Evolutionary conservation across 2,329 filamentous ascomycete genomes (phyloP).

Genomic region (Ophiostoma quercus): DNA sequence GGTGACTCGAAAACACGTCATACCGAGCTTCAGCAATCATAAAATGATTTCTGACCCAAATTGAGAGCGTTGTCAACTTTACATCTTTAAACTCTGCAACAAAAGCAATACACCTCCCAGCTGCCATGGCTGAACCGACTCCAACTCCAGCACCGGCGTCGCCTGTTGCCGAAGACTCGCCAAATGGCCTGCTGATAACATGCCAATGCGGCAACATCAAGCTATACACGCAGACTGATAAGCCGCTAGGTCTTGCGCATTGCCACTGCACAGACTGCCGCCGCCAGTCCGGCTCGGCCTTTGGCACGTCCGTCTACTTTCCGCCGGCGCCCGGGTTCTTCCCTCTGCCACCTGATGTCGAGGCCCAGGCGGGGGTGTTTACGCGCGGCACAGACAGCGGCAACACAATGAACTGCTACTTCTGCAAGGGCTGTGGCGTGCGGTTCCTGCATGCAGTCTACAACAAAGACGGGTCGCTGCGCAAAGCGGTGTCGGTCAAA

Average conservation of each 20-base stretch:
- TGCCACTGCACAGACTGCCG: slow-evolving; percentile 66
- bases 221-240: not conserved
- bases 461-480: slow-evolving; percentile 37
- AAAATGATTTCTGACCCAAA: no score
- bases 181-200: not conserved
- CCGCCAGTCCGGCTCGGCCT: slow-evolving; percentile 53
- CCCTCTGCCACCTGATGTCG: slow-evolving; percentile 14
- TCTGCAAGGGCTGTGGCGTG: slow-evolving; percentile 36
- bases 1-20: not conserved
- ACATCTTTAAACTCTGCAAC: no score
- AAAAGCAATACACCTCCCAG: not conserved
- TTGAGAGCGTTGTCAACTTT: no score
- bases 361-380: not conserved
- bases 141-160: not conserved
- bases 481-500: slow-evolving; percentile 19
- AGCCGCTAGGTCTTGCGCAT: slow-evolving; percentile 49
- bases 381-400: slow-evolving; percentile 12
- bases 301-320: slow-evolving; percentile 26
- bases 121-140: not conserved
- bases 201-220: not conserved
- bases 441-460: slow-evolving; percentile 43
- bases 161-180: not conserved
- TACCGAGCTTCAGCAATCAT: not conserved
- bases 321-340: slow-evolving; percentile 19
- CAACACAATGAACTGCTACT: slow-evolving; percentile 28